phyloP scores from a whole-genome alignment of 1,284 basidiomycete species.

The Marasmius fiardii region DNA sequence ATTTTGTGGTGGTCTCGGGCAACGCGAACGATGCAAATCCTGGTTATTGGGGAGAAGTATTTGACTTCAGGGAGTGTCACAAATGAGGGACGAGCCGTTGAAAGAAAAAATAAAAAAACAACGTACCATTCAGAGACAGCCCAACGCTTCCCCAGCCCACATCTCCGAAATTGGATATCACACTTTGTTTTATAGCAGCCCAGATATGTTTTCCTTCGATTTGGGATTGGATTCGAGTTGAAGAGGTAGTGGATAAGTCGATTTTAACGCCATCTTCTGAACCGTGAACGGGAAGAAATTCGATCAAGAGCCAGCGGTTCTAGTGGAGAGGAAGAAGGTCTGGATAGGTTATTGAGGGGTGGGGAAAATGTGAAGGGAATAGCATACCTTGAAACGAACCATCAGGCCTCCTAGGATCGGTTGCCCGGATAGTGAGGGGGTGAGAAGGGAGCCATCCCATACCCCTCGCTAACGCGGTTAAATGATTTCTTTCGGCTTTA shows the following conservation, averaged over 20 bases:
- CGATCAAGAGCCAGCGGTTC: constrained; percentile 15
- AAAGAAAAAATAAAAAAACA: neutral
- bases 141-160: constrained; percentile 77
- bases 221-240: neutral
- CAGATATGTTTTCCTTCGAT: constrained; percentile 40
- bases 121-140: constrained; percentile 59
- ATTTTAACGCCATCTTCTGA: neutral
- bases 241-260: neutral
- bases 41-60: constrained; percentile 76
- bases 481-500: too few species aligned
- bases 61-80: too few species aligned
- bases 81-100: too few species aligned
- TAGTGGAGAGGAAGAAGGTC: neutral
- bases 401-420: neutral
- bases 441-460: neutral
- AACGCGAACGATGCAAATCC: constrained; percentile 75
- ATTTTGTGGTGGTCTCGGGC: constrained; percentile 70
- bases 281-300: constrained; percentile 10
- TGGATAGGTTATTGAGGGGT: neutral
- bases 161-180: constrained; percentile 75
- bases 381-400: constrained; percentile 16
- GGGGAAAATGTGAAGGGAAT: too few species aligned
- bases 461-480: too few species aligned
- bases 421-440: neutral
- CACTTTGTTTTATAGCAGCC: constrained; percentile 62